Evolutionary conservation across 2,329 filamentous ascomycete species (phyloP).

Genomic region (Cytospora chrysosperma): DNA sequence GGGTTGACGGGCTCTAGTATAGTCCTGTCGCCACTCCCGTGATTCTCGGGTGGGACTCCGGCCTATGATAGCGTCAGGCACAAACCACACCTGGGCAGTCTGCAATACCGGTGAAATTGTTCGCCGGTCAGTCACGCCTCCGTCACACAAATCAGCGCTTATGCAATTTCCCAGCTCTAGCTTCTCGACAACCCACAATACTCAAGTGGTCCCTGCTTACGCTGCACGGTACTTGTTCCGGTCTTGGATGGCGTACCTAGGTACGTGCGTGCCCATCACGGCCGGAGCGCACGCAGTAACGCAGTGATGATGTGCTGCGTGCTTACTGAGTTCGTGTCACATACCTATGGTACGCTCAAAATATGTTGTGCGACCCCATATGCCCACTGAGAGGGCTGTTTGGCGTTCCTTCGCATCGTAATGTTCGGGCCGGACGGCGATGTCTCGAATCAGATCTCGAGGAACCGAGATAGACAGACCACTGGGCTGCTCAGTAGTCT

Average conservation of each 20-base stretch:
- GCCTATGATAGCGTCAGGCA: constrained; percentile 1
- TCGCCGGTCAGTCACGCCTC: neutral
- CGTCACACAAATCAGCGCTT: constrained; percentile 15
- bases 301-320: neutral
- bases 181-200: neutral
- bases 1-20: neutral
- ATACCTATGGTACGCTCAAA: neutral
- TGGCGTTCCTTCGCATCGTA: neutral
- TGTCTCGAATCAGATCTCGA: constrained; percentile 5
- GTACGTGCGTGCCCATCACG: neutral
- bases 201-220: neutral
- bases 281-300: neutral
- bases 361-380: neutral
- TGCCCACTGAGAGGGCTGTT: neutral
- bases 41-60: neutral
- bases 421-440: neutral
- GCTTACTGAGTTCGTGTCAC: neutral
- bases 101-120: neutral
- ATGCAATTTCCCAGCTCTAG: neutral
- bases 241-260: too few relatives aligned
- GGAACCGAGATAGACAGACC: neutral
- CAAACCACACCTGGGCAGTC: neutral
- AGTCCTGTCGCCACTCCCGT: neutral
- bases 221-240: neutral
- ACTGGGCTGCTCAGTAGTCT: neutral